Conservation (phyloP, 2,329 filamentous ascomycete species). For the Ceratocystis harringtonii region DNA sequence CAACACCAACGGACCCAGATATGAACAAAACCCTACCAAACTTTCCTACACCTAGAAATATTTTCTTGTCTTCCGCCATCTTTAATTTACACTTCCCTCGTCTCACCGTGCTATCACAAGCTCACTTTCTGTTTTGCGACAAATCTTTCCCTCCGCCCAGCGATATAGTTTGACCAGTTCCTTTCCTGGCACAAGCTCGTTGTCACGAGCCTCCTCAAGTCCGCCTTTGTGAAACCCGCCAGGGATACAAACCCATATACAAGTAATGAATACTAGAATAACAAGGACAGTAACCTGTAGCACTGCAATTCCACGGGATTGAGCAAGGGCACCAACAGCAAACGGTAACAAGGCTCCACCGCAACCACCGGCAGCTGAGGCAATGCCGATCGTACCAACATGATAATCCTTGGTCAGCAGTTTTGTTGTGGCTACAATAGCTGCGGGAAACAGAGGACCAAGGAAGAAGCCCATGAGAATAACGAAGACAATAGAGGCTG, state of each 20-base stretch:
- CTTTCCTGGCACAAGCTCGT: constrained; percentile 17
- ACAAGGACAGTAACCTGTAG: constrained; percentile 41
- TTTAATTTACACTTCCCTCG: not conserved
- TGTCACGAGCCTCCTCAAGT: constrained; percentile 28
- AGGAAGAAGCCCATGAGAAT: constrained; percentile 63
- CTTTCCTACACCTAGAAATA: too few species aligned
- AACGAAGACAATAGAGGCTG: constrained; percentile 57
- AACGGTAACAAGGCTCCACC: constrained; percentile 55
- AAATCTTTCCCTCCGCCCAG: constrained; percentile 3
- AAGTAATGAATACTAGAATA: constrained; percentile 31
- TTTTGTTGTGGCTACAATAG: constrained; percentile 57
- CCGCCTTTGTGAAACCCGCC: constrained; percentile 28
- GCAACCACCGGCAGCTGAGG: constrained; percentile 58
- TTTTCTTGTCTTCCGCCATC: not conserved
- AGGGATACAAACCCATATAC: constrained; percentile 33
- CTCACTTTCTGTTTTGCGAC: not conserved
- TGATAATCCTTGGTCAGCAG: constrained; percentile 59
- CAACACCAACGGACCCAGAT: too few species aligned
- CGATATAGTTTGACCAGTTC: constrained; percentile 4
- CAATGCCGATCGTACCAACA: constrained; percentile 68
- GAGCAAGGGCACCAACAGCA: constrained; percentile 52
- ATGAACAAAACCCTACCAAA: too few species aligned
- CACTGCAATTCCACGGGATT: constrained; percentile 39
- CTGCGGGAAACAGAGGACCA: constrained; percentile 64
- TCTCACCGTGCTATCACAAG: not conserved